Percentiles rank a stretch among this genome's conserved stretches.
These are phyloP conservation scores for Colletotrichum trifolii DNA, from an alignment of 2,329 filamentous ascomycete genomes.

Conservation along the genomic window DNA sequence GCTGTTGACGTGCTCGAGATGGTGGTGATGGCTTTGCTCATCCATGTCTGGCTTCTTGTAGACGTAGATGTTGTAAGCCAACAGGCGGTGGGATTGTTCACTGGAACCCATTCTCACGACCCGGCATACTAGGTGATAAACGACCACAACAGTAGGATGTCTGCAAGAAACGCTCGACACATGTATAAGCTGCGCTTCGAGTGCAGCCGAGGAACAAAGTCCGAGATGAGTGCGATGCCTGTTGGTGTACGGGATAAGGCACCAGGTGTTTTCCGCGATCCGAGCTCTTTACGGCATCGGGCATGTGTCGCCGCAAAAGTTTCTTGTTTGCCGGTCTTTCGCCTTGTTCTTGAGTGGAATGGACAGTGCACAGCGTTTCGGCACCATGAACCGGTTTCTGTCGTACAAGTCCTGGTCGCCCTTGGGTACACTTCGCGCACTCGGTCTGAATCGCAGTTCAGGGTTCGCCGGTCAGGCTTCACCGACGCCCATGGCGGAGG, in stretches of 20 bases:
- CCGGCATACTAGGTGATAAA: fast-evolving
- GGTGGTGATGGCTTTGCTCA: conserved; percentile 18
- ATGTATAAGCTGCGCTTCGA: fast-evolving
- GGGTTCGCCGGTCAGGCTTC: not conserved
- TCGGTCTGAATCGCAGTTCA: fast-evolving
- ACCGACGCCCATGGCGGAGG: not conserved
- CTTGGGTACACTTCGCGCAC: not conserved
- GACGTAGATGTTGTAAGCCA: conserved; percentile 18
- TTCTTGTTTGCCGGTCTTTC: conserved; percentile 7
- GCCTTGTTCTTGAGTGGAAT: not conserved
- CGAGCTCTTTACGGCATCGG: not conserved
- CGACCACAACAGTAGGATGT: not conserved
- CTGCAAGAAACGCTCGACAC: not conserved
- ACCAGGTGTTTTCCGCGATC: not conserved
- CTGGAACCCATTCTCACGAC: conserved; percentile 1
- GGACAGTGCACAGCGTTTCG: conserved; percentile 1
- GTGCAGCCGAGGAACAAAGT: fast-evolving
- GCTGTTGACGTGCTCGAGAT: conserved; percentile 9
- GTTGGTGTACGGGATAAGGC: not conserved
- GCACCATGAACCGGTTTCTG: not conserved
- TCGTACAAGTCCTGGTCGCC: not conserved
- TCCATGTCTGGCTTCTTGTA: conserved; percentile 17
- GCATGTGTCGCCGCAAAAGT: conserved; percentile 9
- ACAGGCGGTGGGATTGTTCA: not conserved
- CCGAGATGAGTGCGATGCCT: not conserved